Conservation (phyloP, 129 eudicot species). For the Flaveria linearis region DNA sequence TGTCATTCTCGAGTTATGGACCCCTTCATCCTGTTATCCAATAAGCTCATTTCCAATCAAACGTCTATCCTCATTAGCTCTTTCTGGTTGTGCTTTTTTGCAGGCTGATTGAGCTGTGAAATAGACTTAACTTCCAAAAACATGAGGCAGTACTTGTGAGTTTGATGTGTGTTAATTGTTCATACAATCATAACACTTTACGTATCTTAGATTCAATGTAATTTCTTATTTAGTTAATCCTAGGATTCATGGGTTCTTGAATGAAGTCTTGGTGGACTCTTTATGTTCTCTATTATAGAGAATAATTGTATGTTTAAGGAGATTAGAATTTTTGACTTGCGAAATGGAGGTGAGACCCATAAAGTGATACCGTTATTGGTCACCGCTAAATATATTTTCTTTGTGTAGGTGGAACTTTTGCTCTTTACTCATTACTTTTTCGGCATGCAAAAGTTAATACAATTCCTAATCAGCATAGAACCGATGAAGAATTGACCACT, state of each 20-base stretch:
- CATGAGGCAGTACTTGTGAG: too few species aligned
- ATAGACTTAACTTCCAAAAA: too few species aligned
- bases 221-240: too few species aligned
- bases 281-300: background rate
- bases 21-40: background rate
- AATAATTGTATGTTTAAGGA: background rate
- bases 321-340: background rate
- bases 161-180: too few species aligned
- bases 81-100: too few species aligned
- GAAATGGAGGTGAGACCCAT: background rate
- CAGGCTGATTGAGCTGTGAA: too few species aligned
- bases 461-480: constrained; percentile 83
- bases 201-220: too few species aligned
- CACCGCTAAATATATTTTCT: background rate
- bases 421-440: constrained; percentile 74
- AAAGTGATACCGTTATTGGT: background rate
- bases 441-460: constrained; percentile 81
- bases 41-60: constrained; percentile 1
- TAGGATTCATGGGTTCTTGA: background rate
- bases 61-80: too few species aligned
- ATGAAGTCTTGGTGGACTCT: background rate
- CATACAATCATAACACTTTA: too few species aligned
- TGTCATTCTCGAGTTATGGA: background rate
- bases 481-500: constrained; percentile 83
- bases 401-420: constrained; percentile 79